phyloP scores from a whole-genome alignment of 352 stramenopile genomes.

The Pythium chondricola region DNA sequence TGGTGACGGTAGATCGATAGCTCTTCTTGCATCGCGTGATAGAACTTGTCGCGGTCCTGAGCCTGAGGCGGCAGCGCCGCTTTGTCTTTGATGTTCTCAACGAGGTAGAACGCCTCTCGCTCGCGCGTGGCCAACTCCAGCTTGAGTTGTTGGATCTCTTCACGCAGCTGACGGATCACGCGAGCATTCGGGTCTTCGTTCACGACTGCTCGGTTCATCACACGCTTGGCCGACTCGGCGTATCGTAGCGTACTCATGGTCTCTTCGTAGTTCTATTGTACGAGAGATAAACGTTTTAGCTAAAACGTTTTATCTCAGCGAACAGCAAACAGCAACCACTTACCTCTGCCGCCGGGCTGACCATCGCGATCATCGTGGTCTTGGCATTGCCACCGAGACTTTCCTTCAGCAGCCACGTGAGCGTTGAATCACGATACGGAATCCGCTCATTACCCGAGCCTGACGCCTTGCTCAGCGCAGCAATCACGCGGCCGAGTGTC shows the following conservation, averaged over 20 bases:
- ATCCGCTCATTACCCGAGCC: constrained; percentile 38
- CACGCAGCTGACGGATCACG: constrained; percentile 67
- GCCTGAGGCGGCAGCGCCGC: constrained; percentile 7
- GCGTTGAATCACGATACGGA: constrained; percentile 80
- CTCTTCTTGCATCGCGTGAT: constrained; percentile 17
- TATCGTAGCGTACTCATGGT: constrained; percentile 84
- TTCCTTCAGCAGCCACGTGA: constrained; percentile 86
- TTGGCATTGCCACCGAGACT: constrained; percentile 80
- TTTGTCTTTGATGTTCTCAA: constrained; percentile 19
- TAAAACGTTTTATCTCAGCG: too few relatives aligned
- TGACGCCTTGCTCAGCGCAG: constrained; percentile 61
- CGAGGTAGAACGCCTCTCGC: constrained; percentile 20
- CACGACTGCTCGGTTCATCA: constrained; percentile 75
- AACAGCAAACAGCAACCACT: not conserved
- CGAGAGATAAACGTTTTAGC: too few relatives aligned
- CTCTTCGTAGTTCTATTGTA: constrained; percentile 80
- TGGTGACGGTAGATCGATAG: constrained; percentile 7
- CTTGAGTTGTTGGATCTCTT: constrained; percentile 61
- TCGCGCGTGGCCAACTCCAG: constrained; percentile 32
- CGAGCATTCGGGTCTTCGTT: constrained; percentile 80
- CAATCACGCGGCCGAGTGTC: constrained; percentile 86
- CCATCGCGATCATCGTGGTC: constrained; percentile 87
- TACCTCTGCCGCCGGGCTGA: constrained; percentile 69
- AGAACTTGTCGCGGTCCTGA: constrained; percentile 20
- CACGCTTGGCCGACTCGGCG: constrained; percentile 75